These are phyloP conservation scores for Micromonas pusilla DNA, from an alignment of 139 green algal genomes.

Conservation along the genomic window DNA sequence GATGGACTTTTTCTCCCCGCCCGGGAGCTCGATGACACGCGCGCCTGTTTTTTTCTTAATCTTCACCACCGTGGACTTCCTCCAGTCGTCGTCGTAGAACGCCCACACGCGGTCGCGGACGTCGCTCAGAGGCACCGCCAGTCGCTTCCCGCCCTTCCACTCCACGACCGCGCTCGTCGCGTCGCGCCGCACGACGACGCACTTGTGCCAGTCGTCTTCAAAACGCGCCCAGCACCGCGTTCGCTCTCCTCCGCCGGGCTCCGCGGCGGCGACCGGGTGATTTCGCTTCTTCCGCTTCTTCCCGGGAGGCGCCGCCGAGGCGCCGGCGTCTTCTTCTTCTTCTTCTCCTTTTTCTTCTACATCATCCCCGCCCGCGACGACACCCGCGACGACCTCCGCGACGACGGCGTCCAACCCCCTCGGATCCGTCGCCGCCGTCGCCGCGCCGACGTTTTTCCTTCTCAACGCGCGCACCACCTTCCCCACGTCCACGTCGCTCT, in stretches of 20 bases:
- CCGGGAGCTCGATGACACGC: too few species aligned
- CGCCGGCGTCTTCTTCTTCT: not conserved
- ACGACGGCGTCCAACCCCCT: slow-evolving; percentile 32
- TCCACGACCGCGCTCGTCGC: too few species aligned
- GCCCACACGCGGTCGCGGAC: too few species aligned
- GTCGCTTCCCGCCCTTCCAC: too few species aligned
- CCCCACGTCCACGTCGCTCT: slow-evolving; percentile 25
- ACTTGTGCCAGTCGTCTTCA: too few species aligned
- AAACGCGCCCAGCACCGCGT: not conserved
- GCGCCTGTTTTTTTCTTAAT: too few species aligned
- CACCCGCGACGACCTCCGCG: not conserved
- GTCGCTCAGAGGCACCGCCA: too few species aligned
- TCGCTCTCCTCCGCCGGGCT: slow-evolving; percentile 11
- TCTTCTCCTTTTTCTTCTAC: not conserved
- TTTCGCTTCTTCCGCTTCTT: slow-evolving; percentile 3
- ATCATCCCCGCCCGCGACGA: not conserved
- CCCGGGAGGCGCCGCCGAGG: not conserved
- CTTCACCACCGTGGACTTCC: too few species aligned
- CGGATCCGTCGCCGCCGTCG: not conserved
- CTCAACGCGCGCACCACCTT: slow-evolving; percentile 12
- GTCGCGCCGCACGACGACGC: too few species aligned
- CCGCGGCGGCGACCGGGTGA: too few species aligned
- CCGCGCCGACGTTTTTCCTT: slow-evolving; percentile 20
- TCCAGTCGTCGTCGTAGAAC: too few species aligned
- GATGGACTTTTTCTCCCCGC: too few species aligned